Evolutionary conservation across 2,329 filamentous ascomycete genomes (phyloP), one percentile per base, ranked within the genome.

Genomic region (Gnomoniopsis sp.): DNA sequence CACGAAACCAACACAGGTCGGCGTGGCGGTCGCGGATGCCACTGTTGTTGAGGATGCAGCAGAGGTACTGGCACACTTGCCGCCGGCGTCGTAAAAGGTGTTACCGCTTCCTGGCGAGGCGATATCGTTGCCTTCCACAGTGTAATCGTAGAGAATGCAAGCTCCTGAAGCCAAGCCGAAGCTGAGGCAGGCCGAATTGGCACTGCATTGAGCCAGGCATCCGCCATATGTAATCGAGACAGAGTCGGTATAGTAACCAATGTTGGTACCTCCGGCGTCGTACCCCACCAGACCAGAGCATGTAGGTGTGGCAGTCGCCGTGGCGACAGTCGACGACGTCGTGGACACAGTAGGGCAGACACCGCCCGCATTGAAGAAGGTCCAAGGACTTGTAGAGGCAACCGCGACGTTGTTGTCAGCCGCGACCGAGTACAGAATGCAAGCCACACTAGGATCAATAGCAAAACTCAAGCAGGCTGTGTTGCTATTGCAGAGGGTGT

Each of bases 31-130:
- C 36, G 36, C 33, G 1, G 49, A 22, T n/a, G 58, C 34, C 10
- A 21, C n/a, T 15, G 54, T 47, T 34, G 34, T 53, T 17, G 51
- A 15, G 30, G 48, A 21, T 44, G 50, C 49, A 30, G 59, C 43
- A 6, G 55, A 38, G 15, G 58, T 50, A 10, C 23, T 46, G 3
- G 59, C 56, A 34, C 59, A 61, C 6, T 41, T 53, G 21, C 53
- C 57, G 3, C 59, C 60, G 17, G 55, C 44, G 38, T 59, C 54
- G 14, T 62, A 58, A 14, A 69, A 57, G 1, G 65, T 63, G 53
- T 57, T 50, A 7, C 69, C 70, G 1, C 70, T 71, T 0, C 52
- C 46, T 4, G 65, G 63, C 12, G 72, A 67, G 12, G 73, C 65
- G 7, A 74, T 65, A 43, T 64, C 58, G 33, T 69, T 61, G 14